Evolutionary conservation across 2,329 filamentous ascomycete genomes (phyloP).

Genomic region (Botrytis fragariae): DNA sequence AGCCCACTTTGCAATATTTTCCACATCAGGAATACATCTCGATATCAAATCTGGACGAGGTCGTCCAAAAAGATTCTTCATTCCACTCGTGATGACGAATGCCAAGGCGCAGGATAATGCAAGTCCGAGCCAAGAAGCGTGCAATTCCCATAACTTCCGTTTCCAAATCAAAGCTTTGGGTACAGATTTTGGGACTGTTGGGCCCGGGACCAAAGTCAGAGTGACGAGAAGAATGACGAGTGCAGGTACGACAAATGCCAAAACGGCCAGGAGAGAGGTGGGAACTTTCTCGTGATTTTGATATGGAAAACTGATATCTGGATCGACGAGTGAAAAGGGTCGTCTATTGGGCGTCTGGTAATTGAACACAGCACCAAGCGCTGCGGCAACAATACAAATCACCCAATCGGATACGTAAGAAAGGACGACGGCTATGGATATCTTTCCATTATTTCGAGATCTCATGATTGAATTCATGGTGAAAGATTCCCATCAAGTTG

Average conservation of each 20-base stretch:
- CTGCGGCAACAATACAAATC: slow-evolving; percentile 13
- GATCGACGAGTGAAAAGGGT: slow-evolving; percentile 70
- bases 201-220: slow-evolving; percentile 69
- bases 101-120: slow-evolving; percentile 67
- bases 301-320: slow-evolving; percentile 74
- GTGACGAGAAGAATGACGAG: slow-evolving; percentile 66
- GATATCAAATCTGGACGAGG: slow-evolving; percentile 62
- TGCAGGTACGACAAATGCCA: slow-evolving; percentile 62
- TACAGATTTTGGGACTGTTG: slow-evolving; percentile 60
- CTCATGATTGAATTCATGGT: slow-evolving; percentile 13
- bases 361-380: slow-evolving; percentile 9
- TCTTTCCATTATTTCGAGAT: slow-evolving; percentile 15
- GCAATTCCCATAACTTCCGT: slow-evolving; percentile 87
- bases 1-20: slow-evolving; percentile 55
- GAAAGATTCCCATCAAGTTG: background rate
- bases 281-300: slow-evolving; percentile 70
- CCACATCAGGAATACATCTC: slow-evolving; percentile 73
- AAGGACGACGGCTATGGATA: slow-evolving; percentile 8
- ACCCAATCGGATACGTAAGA: slow-evolving; percentile 21
- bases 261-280: slow-evolving; percentile 61
- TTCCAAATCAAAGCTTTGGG: slow-evolving; percentile 67
- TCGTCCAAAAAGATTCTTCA: slow-evolving; percentile 73
- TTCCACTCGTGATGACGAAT: slow-evolving; percentile 78
- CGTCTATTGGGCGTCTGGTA: slow-evolving; percentile 58
- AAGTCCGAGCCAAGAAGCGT: slow-evolving; percentile 80